These are phyloP conservation scores for Pseudogymnoascus sp. DNA, from an alignment of 2,329 filamentous ascomycete species.

Conservation along the genomic window DNA sequence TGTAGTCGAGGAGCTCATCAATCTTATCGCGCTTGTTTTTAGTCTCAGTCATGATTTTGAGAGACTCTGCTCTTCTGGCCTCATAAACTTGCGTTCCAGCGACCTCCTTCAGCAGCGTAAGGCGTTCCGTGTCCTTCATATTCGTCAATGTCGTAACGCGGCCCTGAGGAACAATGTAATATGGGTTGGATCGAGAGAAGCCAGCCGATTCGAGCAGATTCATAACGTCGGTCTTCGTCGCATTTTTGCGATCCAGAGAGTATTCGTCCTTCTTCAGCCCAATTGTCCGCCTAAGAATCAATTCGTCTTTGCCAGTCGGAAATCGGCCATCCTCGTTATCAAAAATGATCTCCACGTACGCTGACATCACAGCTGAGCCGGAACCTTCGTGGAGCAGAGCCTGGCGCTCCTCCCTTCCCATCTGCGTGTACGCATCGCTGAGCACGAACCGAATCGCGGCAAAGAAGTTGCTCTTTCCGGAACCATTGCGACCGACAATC, in stretches of 20 bases:
- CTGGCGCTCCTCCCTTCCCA: slow-evolving; percentile 92
- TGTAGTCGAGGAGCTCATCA: slow-evolving; percentile 83
- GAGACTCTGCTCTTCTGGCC: slow-evolving; percentile 77
- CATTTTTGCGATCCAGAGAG: slow-evolving; percentile 92
- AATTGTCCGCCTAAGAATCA: slow-evolving; percentile 87
- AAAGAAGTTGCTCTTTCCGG: slow-evolving; percentile 99
- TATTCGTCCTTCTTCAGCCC: slow-evolving; percentile 98
- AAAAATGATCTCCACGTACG: slow-evolving; percentile 99
- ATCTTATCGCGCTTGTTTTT: slow-evolving; percentile 93
- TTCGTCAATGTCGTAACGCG: slow-evolving; percentile 94
- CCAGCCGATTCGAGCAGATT: slow-evolving; percentile 92
- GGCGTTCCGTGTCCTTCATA: slow-evolving; percentile 91
- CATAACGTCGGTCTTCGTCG: slow-evolving; percentile 88
- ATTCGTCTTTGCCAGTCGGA: slow-evolving; percentile 82
- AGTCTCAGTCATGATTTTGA: slow-evolving; percentile 96
- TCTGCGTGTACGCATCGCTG: slow-evolving; percentile 92
- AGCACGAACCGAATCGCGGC: slow-evolving; percentile 97
- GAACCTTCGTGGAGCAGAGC: slow-evolving; percentile 96
- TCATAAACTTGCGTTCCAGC: slow-evolving; percentile 97
- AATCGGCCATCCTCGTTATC: slow-evolving; percentile 96
- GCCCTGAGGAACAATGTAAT: slow-evolving; percentile 97
- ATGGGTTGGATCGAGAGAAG: slow-evolving; percentile 94
- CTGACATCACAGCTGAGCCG: slow-evolving; percentile 95
- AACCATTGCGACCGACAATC: slow-evolving; percentile 97
- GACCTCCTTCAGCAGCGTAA: slow-evolving; percentile 93